These are phyloP conservation scores for Phalaenopsis hybrid DNA, from an alignment of 116 monocot species.

Conservation along the genomic window DNA sequence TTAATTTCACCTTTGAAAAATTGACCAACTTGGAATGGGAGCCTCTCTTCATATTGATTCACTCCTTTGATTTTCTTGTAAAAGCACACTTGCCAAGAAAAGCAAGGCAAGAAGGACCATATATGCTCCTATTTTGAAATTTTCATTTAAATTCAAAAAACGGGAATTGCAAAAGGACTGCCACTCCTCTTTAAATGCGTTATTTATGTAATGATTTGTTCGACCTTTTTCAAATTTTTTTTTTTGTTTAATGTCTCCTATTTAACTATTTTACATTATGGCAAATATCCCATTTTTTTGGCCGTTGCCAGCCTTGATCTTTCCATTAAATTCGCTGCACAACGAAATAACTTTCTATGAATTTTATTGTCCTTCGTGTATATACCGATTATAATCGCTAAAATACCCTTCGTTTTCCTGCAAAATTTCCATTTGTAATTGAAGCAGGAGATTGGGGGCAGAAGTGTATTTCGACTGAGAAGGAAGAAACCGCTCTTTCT, in stretches of 20 bases:
- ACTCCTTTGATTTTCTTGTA: background rate
- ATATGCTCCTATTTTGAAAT: background rate
- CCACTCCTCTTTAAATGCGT: background rate
- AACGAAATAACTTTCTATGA: constrained; percentile 4
- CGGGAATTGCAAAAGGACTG: background rate
- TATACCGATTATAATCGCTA: background rate
- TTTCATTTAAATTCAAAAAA: background rate
- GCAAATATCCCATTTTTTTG: background rate
- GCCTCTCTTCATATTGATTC: background rate
- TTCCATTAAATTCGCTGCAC: constrained; percentile 8
- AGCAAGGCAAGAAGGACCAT: background rate
- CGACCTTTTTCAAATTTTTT: background rate
- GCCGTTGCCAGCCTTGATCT: background rate
- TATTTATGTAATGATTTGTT: constrained; percentile 1
- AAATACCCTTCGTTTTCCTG: background rate
- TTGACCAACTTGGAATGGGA: background rate
- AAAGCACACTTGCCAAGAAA: background rate
- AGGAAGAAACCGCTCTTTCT: constrained; percentile 13
- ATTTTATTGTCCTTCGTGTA: background rate
- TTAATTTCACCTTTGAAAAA: background rate
- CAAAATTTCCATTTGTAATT: background rate
- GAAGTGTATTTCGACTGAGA: background rate
- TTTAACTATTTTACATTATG: background rate
- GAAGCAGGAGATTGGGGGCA: background rate
- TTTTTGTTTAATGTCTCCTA: background rate